Percentiles rank a stretch among this genome's conserved stretches.
Conservation (phyloP, 2,329 filamentous ascomycete species). For the Botrytis tulipae region DNA sequence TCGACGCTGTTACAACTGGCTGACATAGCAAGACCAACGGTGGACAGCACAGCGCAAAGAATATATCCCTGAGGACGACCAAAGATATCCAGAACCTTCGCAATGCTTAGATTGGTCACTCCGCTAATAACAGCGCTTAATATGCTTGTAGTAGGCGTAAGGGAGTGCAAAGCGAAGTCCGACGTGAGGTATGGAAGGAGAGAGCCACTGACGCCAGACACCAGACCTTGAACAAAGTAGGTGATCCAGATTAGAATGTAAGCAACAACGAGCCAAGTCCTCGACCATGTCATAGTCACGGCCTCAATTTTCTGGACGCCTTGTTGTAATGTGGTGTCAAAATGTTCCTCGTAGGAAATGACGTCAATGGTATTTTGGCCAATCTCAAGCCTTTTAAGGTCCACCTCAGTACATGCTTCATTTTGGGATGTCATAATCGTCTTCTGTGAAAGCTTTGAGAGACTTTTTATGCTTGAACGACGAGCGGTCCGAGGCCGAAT, state of each 20-base stretch:
- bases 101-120: not conserved
- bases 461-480: too few species aligned
- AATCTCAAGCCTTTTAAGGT: not conserved
- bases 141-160: not conserved
- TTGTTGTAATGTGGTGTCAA: not conserved
- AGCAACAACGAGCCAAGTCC: not conserved
- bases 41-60: not conserved
- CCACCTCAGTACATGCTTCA: not conserved
- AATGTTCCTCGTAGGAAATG: not conserved
- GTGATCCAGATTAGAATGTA: not conserved
- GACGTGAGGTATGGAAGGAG: not conserved
- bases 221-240: not conserved
- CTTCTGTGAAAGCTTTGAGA: not conserved
- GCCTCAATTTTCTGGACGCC: not conserved
- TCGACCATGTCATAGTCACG: not conserved
- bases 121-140: not conserved
- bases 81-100: not conserved
- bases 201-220: not conserved
- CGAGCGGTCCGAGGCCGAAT: too few species aligned
- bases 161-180: not conserved
- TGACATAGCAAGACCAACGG: not conserved
- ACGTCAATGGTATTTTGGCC: not conserved
- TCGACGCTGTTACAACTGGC: not conserved
- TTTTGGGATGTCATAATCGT: not conserved
- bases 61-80: not conserved